phyloP scores from a whole-genome alignment of 2,329 filamentous ascomycete species.

The Pestalotiopsis fici region DNA sequence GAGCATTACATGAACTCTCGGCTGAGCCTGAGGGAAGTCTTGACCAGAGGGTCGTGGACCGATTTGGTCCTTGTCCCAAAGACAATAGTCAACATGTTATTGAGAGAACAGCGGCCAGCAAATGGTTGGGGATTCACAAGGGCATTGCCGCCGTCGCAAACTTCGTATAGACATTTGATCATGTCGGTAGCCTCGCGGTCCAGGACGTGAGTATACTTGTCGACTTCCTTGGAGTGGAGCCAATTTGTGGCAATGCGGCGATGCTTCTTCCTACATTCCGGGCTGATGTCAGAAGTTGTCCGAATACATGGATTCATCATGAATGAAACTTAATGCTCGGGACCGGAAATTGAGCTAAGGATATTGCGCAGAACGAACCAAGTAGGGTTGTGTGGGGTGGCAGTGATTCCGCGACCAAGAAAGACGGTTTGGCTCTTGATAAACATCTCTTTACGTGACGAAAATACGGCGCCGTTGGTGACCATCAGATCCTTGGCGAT shows the following conservation, averaged over 20 bases:
- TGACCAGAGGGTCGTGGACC: constrained; percentile 5
- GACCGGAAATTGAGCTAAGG: too few species aligned
- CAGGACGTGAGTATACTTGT: constrained; percentile 8
- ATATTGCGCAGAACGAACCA: not conserved
- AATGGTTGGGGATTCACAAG: constrained; percentile 14
- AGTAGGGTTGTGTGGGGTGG: constrained; percentile 11
- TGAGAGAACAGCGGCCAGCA: constrained; percentile 14
- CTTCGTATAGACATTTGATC: constrained; percentile 8
- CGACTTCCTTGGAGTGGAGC: constrained; percentile 10
- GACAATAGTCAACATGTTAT: constrained; percentile 14
- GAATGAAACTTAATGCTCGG: too few species aligned
- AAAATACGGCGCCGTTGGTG: constrained; percentile 8
- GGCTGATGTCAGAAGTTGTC: not conserved
- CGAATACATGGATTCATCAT: too few species aligned
- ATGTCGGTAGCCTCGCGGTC: constrained; percentile 13
- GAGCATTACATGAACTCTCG: constrained; percentile 13
- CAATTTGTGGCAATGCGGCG: constrained; percentile 11
- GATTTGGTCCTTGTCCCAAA: constrained; percentile 12
- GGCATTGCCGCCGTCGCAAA: not conserved
- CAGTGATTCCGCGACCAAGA: constrained; percentile 12
- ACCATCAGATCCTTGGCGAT: constrained; percentile 14
- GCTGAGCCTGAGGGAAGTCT: constrained; percentile 8
- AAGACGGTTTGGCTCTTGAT: constrained; percentile 14
- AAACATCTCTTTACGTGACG: constrained; percentile 15
- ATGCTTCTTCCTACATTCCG: constrained; percentile 11